Base-by-base conservation (phyloP, 2,329 filamentous ascomycete species). In the Blastomyces gilchristii region DNA sequence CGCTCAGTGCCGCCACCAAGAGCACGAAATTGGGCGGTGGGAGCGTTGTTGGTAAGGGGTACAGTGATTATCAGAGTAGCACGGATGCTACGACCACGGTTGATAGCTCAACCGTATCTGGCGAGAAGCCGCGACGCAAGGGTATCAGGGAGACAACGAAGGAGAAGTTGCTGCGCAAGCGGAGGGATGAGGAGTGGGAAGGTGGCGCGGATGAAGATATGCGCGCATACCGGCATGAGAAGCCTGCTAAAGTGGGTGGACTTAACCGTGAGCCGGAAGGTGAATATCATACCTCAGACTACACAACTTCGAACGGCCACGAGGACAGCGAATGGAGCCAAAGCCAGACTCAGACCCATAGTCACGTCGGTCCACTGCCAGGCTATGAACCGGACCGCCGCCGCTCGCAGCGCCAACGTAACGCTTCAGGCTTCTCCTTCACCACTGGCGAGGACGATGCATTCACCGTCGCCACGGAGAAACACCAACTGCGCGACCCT, bases 11-110 rank as follows among this genome's bases (percentile, higher is more conserved):
- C 62, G 92, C 89, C 0, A 96, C 91, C 1, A 85, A 86, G 70
- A 87, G 85, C 69, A 97, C 92, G 1, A 83, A 88, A 66, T 83
- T 97, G 0, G 93, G 93, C n/a, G 91, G 91, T 58, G 91, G 91
- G 54, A 93, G 89, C 75, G 77, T 87, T 3, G 85, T 94, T 16
- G 78, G 74, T 11, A 73, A 72, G 58, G 74, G 73, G 28, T 90
- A 90, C 75, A 88, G 88, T 72, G 87, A 93, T 67, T 81, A 89
- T 63, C 83, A 83, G 68, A 70, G 78, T 65, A 76, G 77, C 25
- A 77, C 79, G 43, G 71, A 69, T 50, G 80, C 76, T 18, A 76
- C 69, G 67, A 81, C 73, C 70, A 82, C 74, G 65, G 76, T 73
- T 63, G 68, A 76, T 45, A 66, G 75, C 77, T 67, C 75, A 78